Evolutionary conservation across 1,284 basidiomycete genomes (phyloP).

Genomic region (Trametes sp.): DNA sequence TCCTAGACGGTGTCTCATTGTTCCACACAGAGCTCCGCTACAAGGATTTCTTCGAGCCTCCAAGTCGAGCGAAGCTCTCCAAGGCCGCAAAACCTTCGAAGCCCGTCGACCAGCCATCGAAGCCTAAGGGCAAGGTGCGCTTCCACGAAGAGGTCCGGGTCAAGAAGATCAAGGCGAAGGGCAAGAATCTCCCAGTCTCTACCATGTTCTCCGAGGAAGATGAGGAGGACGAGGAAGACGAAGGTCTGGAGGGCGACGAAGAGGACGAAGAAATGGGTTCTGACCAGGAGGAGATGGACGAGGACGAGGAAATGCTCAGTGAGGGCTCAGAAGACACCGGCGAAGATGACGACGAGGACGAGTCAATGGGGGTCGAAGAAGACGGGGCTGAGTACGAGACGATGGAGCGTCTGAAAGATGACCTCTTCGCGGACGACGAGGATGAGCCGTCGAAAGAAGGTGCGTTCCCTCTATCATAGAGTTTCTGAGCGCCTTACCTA

Average conservation of each 20-base stretch:
- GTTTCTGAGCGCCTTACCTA: slow-evolving; percentile 5
- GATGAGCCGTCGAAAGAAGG: slow-evolving; percentile 37
- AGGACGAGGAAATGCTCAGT: slow-evolving; percentile 29
- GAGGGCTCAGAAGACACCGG: background rate
- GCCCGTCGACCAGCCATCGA: slow-evolving; percentile 16
- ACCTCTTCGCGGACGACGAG: slow-evolving; percentile 72
- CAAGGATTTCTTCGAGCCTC: slow-evolving; percentile 77
- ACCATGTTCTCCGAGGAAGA: slow-evolving; percentile 44
- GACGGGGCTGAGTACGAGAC: slow-evolving; percentile 45
- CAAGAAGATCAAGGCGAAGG: slow-evolving; percentile 76
- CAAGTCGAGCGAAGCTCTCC: slow-evolving; percentile 41
- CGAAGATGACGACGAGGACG: slow-evolving; percentile 50
- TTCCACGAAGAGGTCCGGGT: slow-evolving; percentile 86
- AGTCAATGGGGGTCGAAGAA: slow-evolving; percentile 71
- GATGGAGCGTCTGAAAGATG: slow-evolving; percentile 69
- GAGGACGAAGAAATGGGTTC: slow-evolving; percentile 12
- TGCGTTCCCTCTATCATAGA: background rate
- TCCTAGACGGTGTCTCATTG: slow-evolving; percentile 9
- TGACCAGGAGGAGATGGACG: slow-evolving; percentile 39
- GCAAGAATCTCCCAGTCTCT: slow-evolving; percentile 62
- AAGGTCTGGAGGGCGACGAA: slow-evolving; percentile 42
- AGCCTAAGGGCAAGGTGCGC: slow-evolving; percentile 59
- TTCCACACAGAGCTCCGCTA: slow-evolving; percentile 62
- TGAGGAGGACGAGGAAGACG: slow-evolving; percentile 38
- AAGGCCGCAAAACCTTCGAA: slow-evolving; percentile 31